These are phyloP conservation scores for Serendipita sp. DNA, from an alignment of 768 basidiomycete species.

Conservation along the genomic window DNA sequence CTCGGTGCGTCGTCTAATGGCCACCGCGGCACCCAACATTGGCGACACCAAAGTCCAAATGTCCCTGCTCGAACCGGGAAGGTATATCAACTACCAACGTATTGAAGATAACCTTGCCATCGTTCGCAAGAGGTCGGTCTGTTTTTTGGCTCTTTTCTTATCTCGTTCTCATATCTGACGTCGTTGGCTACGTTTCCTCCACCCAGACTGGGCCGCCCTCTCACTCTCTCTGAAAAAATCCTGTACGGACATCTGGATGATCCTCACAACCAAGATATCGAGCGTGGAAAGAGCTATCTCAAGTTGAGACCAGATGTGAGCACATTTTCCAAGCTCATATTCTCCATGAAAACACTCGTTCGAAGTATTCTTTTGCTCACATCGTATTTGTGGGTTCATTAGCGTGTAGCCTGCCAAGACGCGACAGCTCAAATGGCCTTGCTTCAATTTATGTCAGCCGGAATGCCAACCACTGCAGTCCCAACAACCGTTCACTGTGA, in stretches of 20 bases:
- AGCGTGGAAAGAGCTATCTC: conserved; percentile 85
- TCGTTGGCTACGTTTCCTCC: conserved; percentile 9
- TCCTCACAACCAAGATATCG: conserved; percentile 78
- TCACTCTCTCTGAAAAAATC: conserved; percentile 93
- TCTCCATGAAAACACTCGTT: background rate
- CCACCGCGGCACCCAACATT: conserved; percentile 63
- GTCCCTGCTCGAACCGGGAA: conserved; percentile 68
- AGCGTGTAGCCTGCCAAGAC: conserved; percentile 33
- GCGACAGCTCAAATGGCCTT: conserved; percentile 79
- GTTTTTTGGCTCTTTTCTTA: conserved; percentile 5
- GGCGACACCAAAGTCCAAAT: conserved; percentile 83
- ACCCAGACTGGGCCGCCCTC: conserved; percentile 63
- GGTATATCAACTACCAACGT: conserved; percentile 87
- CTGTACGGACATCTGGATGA: conserved; percentile 97
- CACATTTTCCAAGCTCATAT: conserved; percentile 13
- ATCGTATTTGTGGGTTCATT: conserved; percentile 17
- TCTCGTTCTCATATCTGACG: conserved; percentile 2
- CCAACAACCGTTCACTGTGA: conserved; percentile 99
- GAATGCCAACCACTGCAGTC: conserved; percentile 93
- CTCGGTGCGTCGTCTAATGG: conserved; percentile 29
- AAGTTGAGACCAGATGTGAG: conserved; percentile 94
- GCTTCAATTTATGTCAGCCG: conserved; percentile 99
- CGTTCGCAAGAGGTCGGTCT: conserved; percentile 58
- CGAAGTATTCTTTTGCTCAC: background rate
- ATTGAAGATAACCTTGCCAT: conserved; percentile 94